These are phyloP conservation scores for Coffea eugenioides DNA, from an alignment of 257 asterid genomes.

Conservation along the genomic window DNA sequence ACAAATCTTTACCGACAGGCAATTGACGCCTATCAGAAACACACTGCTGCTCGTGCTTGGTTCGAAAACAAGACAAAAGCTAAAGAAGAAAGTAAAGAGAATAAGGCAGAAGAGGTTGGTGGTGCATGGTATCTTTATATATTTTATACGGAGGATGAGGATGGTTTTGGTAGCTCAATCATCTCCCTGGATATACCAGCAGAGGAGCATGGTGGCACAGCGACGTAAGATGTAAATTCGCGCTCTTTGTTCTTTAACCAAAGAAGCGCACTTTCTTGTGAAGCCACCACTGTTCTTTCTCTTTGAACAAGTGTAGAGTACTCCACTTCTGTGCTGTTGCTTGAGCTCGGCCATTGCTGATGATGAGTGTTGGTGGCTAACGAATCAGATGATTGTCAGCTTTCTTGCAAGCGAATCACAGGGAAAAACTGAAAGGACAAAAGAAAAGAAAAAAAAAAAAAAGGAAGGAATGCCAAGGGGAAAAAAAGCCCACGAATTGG, in stretches of 20 bases:
- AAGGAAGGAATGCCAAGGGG: constrained; percentile 19
- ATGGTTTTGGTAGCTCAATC: constrained; percentile 24
- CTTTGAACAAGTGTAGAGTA: constrained; percentile 25
- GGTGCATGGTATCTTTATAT: neutral
- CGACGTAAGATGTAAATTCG: constrained; percentile 80
- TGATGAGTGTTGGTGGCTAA: neutral
- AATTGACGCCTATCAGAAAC: neutral
- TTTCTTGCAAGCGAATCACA: neutral
- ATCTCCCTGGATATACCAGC: constrained; percentile 78
- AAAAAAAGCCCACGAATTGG: constrained; percentile 58
- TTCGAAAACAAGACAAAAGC: neutral
- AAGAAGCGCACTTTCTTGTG: constrained; percentile 64
- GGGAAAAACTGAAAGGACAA: neutral
- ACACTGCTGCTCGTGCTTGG: neutral
- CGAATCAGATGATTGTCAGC: neutral
- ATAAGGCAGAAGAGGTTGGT: neutral
- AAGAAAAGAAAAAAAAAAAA: too few species aligned
- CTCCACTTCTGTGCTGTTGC: constrained; percentile 26
- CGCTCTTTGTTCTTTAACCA: constrained; percentile 73
- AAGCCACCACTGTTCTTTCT: constrained; percentile 48
- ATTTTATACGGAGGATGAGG: neutral
- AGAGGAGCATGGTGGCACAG: constrained; percentile 80
- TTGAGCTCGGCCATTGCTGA: constrained; percentile 40
- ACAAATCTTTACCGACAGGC: constrained; percentile 10
- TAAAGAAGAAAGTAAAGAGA: neutral